phyloP scores from a whole-genome alignment of 1,284 basidiomycete genomes.

The Coniophora puteana region DNA sequence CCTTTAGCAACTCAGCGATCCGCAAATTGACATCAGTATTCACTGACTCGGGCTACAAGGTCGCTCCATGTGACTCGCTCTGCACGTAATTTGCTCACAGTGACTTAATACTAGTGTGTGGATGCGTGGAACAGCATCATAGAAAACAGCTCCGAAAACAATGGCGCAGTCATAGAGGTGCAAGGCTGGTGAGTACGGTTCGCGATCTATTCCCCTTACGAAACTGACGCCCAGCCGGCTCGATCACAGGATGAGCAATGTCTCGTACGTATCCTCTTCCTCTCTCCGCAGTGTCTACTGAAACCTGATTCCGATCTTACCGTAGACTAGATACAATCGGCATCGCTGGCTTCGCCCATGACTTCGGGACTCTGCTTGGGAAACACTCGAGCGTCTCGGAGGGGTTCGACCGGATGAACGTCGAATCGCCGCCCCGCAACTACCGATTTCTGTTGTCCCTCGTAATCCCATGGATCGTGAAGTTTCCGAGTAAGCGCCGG shows the following conservation, averaged over 20 bases:
- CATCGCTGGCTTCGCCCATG: slow-evolving; percentile 53
- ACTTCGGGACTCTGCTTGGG: slow-evolving; percentile 52
- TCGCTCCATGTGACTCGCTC: no score
- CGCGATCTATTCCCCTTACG: not conserved
- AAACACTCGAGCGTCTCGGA: slow-evolving; percentile 40
- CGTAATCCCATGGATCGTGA: slow-evolving; percentile 39
- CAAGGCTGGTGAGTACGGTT: slow-evolving; percentile 42
- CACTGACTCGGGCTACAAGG: slow-evolving; percentile 13
- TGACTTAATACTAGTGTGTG: no score
- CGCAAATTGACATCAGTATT: slow-evolving; percentile 37
- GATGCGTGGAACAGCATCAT: slow-evolving; percentile 46
- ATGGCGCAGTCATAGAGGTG: slow-evolving; percentile 43
- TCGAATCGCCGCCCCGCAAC: no score
- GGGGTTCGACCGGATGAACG: slow-evolving; percentile 37
- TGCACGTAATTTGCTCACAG: no score
- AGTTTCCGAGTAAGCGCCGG: slow-evolving; percentile 38
- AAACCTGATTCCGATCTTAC: not conserved
- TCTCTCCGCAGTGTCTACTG: no score
- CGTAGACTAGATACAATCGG: slow-evolving; percentile 54
- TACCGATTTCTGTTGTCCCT: slow-evolving; percentile 34
- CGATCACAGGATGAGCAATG: slow-evolving; percentile 24
- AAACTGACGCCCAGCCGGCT: no score
- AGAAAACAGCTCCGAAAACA: slow-evolving; percentile 22
- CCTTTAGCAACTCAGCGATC: slow-evolving; percentile 40
- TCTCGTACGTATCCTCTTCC: slow-evolving; percentile 18